Evolutionary conservation across 441 rosid genomes (phyloP).

Genomic region (Aleurites moluccanus): DNA sequence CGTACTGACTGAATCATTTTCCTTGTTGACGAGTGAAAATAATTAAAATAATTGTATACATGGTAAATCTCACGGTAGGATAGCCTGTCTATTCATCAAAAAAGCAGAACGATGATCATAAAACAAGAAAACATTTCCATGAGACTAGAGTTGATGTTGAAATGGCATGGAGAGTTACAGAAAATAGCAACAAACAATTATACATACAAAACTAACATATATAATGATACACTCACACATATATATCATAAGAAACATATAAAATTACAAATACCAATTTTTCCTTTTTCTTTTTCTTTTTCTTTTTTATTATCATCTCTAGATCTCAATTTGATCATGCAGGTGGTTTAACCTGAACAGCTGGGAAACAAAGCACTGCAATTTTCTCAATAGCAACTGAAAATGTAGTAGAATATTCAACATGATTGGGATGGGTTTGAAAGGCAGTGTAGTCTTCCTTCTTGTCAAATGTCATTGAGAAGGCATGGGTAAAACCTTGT

Average conservation of each 20-base stretch:
- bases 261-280: not conserved
- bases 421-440: slow-evolving; percentile 62
- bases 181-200: not conserved
- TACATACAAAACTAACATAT: slow-evolving; percentile 10
- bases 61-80: slow-evolving; percentile 5
- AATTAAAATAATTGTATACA: not conserved
- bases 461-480: slow-evolving; percentile 69
- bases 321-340: slow-evolving; percentile 18
- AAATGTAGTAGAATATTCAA: slow-evolving; percentile 68
- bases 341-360: slow-evolving; percentile 38
- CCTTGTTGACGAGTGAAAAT: not conserved
- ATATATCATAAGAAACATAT: slow-evolving; percentile 2
- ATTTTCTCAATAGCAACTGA: slow-evolving; percentile 71
- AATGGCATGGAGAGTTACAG: slow-evolving; percentile 12
- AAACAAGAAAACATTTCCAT: slow-evolving; percentile 6
- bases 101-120: not conserved
- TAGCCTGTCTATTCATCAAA: not conserved
- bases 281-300: too few relatives aligned
- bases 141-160: slow-evolving; percentile 12
- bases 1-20: not conserved
- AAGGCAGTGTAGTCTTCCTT: slow-evolving; percentile 71
- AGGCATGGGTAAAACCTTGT: slow-evolving; percentile 84
- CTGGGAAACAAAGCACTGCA: slow-evolving; percentile 65
- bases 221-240: slow-evolving; percentile 8
- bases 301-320: not conserved